Evolutionary conservation across 2,329 filamentous ascomycete genomes (phyloP), one percentile per base, ranked within the genome.

Genomic region (Rachicladosporium sp.): DNA sequence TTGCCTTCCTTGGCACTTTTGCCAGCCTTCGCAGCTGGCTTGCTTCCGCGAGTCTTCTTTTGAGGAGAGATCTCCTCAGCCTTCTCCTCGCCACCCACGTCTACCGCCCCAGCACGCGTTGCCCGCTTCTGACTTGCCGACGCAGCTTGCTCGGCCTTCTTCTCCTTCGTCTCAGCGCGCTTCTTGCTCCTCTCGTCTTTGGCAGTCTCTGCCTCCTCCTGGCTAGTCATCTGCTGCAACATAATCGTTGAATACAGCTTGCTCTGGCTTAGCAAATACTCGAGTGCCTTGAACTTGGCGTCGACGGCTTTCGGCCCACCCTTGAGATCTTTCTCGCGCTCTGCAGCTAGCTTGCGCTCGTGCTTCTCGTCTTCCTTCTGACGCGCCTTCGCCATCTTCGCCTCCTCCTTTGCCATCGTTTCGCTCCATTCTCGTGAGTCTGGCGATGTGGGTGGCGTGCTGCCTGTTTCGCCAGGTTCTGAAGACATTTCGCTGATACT

Each of bases 161-260:
- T 60, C 45, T 70, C 68, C 33, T 60, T 56, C 47, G 67, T 67
- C 44, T 60, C 60, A 3, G 64, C 59, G 35, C 64, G 55, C 37
- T 66, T 66, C 35, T 60, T 54, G 7, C 59, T 65, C 49, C 63
- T 63, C 44, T 65, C 61, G 40, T 69, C 63, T 44, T 64, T 63
- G 3, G 50, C 62, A 23, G 61, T 62, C 21, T 67, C 66, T 30
- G 62, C 61, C 38, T 69, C 65, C 46, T 70, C 68, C 47, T 70
- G 66, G 41, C 62, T 59, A 48, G 69, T 67, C 66, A 71, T 71
- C 49, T 71, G 67, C 42, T 65, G 56, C 21, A 71, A 57, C 68
- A 71, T 71, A 35, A 71, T 69, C 2, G 63, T 62, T 29, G 65
- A 67, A 41, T 69, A 71, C 11, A 71, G 54, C 56, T 70, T 70